Conservation (phyloP, 495 filamentous ascomycete species). For the Annulohypoxylon moriforme region DNA sequence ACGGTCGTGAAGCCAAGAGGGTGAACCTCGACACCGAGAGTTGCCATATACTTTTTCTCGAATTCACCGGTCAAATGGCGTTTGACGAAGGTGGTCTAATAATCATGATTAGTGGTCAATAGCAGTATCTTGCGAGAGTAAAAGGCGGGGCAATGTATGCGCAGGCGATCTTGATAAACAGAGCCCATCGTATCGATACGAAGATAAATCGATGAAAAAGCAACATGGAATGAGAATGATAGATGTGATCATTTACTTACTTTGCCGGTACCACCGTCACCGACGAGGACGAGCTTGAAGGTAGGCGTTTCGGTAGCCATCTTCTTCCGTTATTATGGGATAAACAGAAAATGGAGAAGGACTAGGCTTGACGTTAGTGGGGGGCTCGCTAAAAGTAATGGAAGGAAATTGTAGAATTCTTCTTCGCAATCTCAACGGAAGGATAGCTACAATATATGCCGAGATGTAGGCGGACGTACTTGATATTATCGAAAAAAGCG, state of each 20-base stretch:
- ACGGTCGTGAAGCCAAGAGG: conserved; percentile 93
- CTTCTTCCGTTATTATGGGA: conserved; percentile 51
- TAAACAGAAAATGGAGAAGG: conserved; percentile 53
- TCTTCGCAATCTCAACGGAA: conserved; percentile 11
- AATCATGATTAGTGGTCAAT: conserved; percentile 47
- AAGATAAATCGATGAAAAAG: conserved; percentile 1
- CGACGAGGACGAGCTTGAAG: conserved; percentile 99
- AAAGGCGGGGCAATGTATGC: conserved; percentile 43
- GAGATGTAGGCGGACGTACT: conserved; percentile 31
- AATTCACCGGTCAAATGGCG: conserved; percentile 99
- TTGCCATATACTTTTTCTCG: conserved; percentile 99
- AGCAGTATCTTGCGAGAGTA: conserved; percentile 31
- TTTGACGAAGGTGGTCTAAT: conserved; percentile 99
- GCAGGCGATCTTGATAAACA: conserved; percentile 38
- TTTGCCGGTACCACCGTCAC: conserved; percentile 99
- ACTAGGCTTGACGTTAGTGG: conserved; percentile 52
- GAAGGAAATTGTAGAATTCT: conserved; percentile 6
- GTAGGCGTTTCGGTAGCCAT: conserved; percentile 76
- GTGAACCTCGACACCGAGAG: conserved; percentile 99
- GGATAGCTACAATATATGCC: conserved; percentile 2
- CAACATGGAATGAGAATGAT: conserved; percentile 16
- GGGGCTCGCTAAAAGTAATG: conserved; percentile 18
- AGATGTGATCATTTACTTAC: conserved; percentile 59
- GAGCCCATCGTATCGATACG: conserved; percentile 25
- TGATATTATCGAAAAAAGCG: conserved; percentile 20